A percentile compares a stretch with the other conserved stretches of the same genome.
Conservation (phyloP, 2,329 filamentous ascomycete species). For the Pseudocercospora macadamiae region DNA sequence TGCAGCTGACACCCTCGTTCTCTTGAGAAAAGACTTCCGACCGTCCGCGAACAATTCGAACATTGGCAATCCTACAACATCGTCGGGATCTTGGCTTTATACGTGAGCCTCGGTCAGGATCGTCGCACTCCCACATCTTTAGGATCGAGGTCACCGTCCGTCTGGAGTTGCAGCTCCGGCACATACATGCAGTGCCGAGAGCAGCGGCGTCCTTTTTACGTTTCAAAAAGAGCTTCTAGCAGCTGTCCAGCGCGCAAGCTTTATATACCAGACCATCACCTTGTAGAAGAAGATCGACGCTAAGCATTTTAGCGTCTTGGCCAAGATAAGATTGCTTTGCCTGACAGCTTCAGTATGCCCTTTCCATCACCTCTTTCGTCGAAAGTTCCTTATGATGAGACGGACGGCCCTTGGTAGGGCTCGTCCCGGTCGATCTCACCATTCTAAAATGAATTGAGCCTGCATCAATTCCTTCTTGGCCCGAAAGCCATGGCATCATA, state of each 20-base stretch:
- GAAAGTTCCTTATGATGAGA: not conserved
- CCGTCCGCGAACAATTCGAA: not conserved
- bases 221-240: not conserved
- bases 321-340: conserved; percentile 2
- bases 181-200: not conserved
- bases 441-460: not conserved
- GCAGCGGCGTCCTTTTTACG: not conserved
- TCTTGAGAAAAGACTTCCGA: too few relatives aligned
- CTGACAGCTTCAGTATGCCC: not conserved
- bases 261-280: not conserved
- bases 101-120: not conserved
- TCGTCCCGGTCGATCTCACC: conserved; percentile 1
- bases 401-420: not conserved
- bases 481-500: conserved; percentile 2
- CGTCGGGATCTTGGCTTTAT: conserved; percentile 1
- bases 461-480: not conserved
- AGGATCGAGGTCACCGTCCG: not conserved
- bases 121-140: not conserved
- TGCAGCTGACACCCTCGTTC: too few relatives aligned
- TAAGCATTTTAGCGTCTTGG: conserved; percentile 2
- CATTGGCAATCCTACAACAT: not conserved
- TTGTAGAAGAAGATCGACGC: not conserved
- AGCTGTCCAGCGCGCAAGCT: not conserved
- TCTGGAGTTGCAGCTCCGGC: not conserved
- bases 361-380: conserved; percentile 1